Evolutionary conservation across 306 rosid species (phyloP).

Genomic region (Mimosa bimucronata): DNA sequence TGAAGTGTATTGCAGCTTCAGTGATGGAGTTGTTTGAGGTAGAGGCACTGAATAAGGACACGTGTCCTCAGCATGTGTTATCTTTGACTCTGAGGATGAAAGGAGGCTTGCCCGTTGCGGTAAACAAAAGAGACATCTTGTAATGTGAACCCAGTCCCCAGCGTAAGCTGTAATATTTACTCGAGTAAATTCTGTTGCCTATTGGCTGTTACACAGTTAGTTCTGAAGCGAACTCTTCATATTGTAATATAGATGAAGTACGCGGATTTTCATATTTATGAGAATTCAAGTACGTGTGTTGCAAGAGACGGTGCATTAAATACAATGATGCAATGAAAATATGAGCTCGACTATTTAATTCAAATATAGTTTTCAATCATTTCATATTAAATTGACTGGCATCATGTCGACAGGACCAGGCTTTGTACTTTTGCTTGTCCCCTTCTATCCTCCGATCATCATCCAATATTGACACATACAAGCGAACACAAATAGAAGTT

Average conservation of each 20-base stretch:
- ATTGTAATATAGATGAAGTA: no score
- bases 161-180: not conserved
- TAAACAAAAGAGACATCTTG: constrained; percentile 8
- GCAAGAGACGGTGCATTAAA: not conserved
- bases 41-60: constrained; percentile 32
- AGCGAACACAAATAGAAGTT: not conserved
- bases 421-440: not conserved
- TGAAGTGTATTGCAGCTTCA: constrained; percentile 73
- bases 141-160: not conserved
- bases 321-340: not conserved
- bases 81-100: constrained; percentile 65
- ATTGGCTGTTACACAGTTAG: not conserved
- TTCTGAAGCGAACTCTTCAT: not conserved
- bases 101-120: constrained; percentile 46
- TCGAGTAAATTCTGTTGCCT: not conserved
- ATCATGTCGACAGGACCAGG: not conserved
- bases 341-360: not conserved
- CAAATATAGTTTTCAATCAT: not conserved
- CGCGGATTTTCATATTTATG: not conserved
- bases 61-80: constrained; percentile 48
- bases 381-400: not conserved
- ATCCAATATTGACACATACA: not conserved
- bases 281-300: not conserved
- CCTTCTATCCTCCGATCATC: not conserved
- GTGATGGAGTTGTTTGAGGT: constrained; percentile 57